Base-by-base conservation (phyloP, 2,329 filamentous ascomycete species). In the Trichocomaceae sp. region DNA sequence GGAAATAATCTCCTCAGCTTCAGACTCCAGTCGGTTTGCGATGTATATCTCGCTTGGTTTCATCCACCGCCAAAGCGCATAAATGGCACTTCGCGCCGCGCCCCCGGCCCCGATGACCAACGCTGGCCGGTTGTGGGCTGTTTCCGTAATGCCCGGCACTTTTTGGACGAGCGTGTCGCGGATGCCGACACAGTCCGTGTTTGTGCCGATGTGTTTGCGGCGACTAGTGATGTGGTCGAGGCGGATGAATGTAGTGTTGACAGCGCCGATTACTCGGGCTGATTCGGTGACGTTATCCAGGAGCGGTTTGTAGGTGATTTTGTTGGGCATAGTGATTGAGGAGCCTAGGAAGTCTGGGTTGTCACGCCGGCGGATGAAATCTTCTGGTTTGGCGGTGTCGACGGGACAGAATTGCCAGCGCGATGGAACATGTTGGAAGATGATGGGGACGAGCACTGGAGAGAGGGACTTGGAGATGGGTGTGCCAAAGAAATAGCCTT, bases 281-380 rank as follows among this genome's bases (percentile, higher is more conserved):
- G 90, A 86, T 20, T 83, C 79, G 6, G 87, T 90, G 37, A 91
- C 75, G 52, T 84, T 81, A 64, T 92, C 87, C 8, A 92, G 79
- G 61, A 88, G 78, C 0, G 82, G 77, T 57, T 91, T 81, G 66
- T 92, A 89, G 62, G 83, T 78, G 23, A 92, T 82, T 70, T 93
- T 92, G 76, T 89, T 84, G 0, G 88, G 88, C 88, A 92, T 93
- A 19, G 88, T 92, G 37, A 92, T 83, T 3, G 85, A 83, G 20
- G 85, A 82, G 53, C 85, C 85, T 81, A 74, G 67, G 52, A 73
- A 72, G 54, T 73, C 73, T 39, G 68, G 65, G 55, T 73, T 70
- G 41, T 63, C 57, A 39, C 66, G 65, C 60, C 72, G 67, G 22
- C 67, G 65, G 17, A 42, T 5, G 17, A 42, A 42, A 20, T 42